These are phyloP conservation scores for Exophiala sp. DNA, from an alignment of 2,329 filamentous ascomycete genomes.

Conservation along the genomic window DNA sequence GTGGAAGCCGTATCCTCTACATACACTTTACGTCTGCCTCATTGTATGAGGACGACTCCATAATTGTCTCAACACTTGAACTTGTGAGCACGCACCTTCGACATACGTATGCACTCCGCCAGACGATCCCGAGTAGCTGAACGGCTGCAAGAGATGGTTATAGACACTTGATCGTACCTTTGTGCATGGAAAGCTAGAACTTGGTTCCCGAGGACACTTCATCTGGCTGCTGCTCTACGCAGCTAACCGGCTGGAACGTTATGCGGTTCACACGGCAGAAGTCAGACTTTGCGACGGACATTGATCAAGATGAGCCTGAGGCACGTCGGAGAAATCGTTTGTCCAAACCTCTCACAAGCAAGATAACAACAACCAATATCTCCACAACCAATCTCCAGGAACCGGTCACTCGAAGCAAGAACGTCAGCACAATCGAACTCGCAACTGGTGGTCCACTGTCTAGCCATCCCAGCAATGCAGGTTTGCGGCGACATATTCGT, in stretches of 20 bases:
- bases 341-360: constrained; percentile 27
- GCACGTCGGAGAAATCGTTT: constrained; percentile 25
- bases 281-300: constrained; percentile 10
- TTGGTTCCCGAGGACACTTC: too few relatives aligned
- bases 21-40: too few relatives aligned
- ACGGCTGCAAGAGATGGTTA: too few relatives aligned
- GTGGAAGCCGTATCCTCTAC: too few relatives aligned
- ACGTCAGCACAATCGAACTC: constrained; percentile 13
- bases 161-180: too few relatives aligned
- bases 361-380: constrained; percentile 3
- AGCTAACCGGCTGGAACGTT: neutral
- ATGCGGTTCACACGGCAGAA: constrained; percentile 22
- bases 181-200: too few relatives aligned
- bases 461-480: constrained; percentile 5
- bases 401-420: constrained; percentile 6
- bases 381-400: constrained; percentile 17
- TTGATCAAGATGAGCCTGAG: constrained; percentile 13
- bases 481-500: constrained; percentile 11
- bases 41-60: too few relatives aligned
- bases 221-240: too few relatives aligned
- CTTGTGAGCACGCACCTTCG: too few relatives aligned
- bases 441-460: constrained; percentile 10
- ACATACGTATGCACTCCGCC: too few relatives aligned
- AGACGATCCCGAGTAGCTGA: too few relatives aligned
- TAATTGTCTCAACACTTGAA: too few relatives aligned